Evolutionary conservation across 1,139 yeast genomes (phyloP).

Genomic region (Pneumocystis sp.): DNA sequence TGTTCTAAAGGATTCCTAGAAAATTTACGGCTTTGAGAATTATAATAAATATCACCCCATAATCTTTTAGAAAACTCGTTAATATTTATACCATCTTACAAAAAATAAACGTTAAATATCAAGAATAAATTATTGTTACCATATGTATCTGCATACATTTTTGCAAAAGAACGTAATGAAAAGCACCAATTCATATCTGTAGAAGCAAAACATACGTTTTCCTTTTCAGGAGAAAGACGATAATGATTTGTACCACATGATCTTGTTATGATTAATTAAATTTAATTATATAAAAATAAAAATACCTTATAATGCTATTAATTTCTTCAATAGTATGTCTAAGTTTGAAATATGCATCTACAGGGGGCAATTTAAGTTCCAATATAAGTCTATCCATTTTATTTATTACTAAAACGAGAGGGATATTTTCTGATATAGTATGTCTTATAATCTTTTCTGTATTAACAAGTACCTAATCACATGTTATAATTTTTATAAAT

Average conservation of each 20-base stretch:
- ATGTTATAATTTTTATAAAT: background rate
- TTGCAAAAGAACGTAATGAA: constrained; percentile 49
- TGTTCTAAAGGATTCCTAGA: constrained; percentile 25
- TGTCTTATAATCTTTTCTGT: constrained; percentile 37
- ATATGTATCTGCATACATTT: constrained; percentile 31
- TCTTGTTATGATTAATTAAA: background rate
- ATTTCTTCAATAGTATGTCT: constrained; percentile 47
- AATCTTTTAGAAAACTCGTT: constrained; percentile 37
- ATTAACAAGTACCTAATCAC: constrained; percentile 25
- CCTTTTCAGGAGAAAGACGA: constrained; percentile 39
- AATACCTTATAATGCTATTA: constrained; percentile 37
- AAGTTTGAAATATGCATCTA: constrained; percentile 59
- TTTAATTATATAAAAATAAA: constrained; percentile 18
- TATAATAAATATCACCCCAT: constrained; percentile 66
- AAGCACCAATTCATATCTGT: constrained; percentile 48
- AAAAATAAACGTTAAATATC: background rate
- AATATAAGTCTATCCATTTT: constrained; percentile 70
- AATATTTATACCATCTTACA: constrained; percentile 24
- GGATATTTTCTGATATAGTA: constrained; percentile 34
- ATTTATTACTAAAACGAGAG: constrained; percentile 52
- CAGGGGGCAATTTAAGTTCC: constrained; percentile 61
- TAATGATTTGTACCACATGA: background rate
- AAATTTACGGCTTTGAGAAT: constrained; percentile 33
- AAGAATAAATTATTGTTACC: background rate
- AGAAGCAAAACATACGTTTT: constrained; percentile 65